Evolutionary conservation across 2,329 filamentous ascomycete species (phyloP), one percentile per base, ranked within the genome.

Genomic region (Fusarium sp.): DNA sequence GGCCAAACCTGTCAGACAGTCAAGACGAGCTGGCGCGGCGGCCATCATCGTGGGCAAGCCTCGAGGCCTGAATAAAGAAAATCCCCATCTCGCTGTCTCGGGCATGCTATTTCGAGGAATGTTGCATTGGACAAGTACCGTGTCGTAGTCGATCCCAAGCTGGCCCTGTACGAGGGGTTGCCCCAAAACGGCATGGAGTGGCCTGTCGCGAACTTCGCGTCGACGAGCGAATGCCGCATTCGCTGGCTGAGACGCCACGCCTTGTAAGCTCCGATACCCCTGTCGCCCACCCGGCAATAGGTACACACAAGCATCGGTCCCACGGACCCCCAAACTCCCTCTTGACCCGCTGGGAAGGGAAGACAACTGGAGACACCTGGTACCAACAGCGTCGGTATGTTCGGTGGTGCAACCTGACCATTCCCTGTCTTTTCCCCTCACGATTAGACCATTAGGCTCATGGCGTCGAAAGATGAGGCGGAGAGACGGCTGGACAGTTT

Each of bases 171-270:
- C 51, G 44, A 33, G 33, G 57, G 40, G 53, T 61, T 60, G 29
- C 18, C 60, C 66, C 50, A 64, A 67, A 61, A 9, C 40, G 42
- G 66, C 31, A 44, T 49, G 50, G 54, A 58, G 60, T 68, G 62
- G 65, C 62, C 63, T 64, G 59, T 68, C 56, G 64, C 65, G 70
- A 72, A 61, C 51, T 69, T 69, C 53, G 57, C 65, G 61, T 49
- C 49, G 29, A 57, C 50, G 34, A 64, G 61, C 63, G 61, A 62
- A 65, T 62, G 54, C 61, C 61, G 58, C 57, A 60, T 50, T 60
- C 44, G 58, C 54, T 59, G 38, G 51, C 31, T 49, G 58, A 62
- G 58, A 64, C 62, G 60, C 65, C 57, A 67, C 60, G 65, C 60
- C 55, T 44, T 51, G 38, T 59, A 53, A 64, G 31, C 49, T 61